These are phyloP conservation scores for Aristolochia fimbriata DNA, from an alignment of 164 flowering plant genomes.

Conservation along the genomic window DNA sequence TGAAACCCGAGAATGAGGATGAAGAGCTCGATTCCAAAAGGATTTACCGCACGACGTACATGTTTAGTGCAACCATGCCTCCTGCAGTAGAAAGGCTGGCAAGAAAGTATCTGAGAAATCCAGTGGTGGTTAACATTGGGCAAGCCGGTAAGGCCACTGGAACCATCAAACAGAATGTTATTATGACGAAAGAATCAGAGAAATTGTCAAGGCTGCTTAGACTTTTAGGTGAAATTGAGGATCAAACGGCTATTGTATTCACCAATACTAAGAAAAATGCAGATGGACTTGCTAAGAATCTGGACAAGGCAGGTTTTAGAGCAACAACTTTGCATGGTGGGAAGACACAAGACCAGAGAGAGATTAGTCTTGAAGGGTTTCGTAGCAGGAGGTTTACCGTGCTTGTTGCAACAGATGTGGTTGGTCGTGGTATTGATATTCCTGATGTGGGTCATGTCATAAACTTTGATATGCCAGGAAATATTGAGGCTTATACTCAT, in stretches of 20 bases:
- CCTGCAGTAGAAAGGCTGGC: conserved; percentile 89
- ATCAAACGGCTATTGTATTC: conserved; percentile 86
- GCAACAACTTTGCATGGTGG: conserved; percentile 91
- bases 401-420: conserved; percentile 93
- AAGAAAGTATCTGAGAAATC: conserved; percentile 82
- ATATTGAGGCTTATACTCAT: conserved; percentile 78
- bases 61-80: conserved; percentile 98
- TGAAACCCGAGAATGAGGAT: conserved; percentile 91
- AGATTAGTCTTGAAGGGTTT: conserved; percentile 88
- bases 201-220: conserved; percentile 47
- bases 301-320: conserved; percentile 67
- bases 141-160: conserved; percentile 91
- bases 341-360: conserved; percentile 86
- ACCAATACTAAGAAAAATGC: conserved; percentile 77
- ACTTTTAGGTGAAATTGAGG: conserved; percentile 68
- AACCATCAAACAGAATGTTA: conserved; percentile 63
- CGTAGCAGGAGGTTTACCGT: conserved; percentile 76
- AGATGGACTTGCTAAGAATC: conserved; percentile 48
- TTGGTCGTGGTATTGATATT: conserved; percentile 94
- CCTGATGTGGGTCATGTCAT: conserved; percentile 90
- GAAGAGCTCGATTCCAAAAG: conserved; percentile 84
- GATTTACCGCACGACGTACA: conserved; percentile 84
- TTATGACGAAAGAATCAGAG: conserved; percentile 72
- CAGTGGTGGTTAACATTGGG: conserved; percentile 87
- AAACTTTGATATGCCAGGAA: conserved; percentile 78